A percentile compares a stretch with the other conserved stretches of the same genome.
Conservation (phyloP, 129 eudicot species). For the Scalesia atractyloides region DNA sequence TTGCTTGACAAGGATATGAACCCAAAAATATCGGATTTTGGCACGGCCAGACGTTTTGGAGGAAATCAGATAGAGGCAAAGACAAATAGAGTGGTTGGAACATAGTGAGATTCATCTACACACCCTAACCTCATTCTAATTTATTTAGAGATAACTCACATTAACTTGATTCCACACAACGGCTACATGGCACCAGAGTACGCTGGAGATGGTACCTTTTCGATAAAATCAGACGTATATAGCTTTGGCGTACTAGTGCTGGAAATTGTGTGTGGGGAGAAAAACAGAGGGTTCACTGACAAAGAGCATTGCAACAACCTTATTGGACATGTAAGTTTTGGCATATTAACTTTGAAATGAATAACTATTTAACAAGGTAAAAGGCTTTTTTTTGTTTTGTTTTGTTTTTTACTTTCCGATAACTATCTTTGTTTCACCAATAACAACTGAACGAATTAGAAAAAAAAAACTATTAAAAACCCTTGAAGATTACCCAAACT, state of each 20-base stretch:
- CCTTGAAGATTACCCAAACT: too few relatives aligned
- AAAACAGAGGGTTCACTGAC: conserved; percentile 43
- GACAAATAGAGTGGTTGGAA: conserved; percentile 48
- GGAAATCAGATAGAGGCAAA: conserved; percentile 42
- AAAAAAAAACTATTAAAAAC: too few relatives aligned
- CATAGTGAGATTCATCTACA: conserved; percentile 33
- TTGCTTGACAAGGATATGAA: conserved; percentile 44
- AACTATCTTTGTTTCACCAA: too few relatives aligned
- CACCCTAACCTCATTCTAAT: not conserved
- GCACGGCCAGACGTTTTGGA: conserved; percentile 44
- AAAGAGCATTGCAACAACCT: conserved; percentile 41
- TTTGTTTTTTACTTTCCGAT: too few relatives aligned
- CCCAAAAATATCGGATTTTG: conserved; percentile 49
- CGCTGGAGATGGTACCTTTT: conserved; percentile 43
- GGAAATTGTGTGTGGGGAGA: conserved; percentile 45
- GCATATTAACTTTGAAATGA: not conserved
- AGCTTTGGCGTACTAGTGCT: conserved; percentile 45
- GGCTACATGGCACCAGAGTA: conserved; percentile 54
- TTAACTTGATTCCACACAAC: conserved; percentile 8
- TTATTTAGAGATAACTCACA: not conserved
- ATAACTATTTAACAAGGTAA: too few relatives aligned
- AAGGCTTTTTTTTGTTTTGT: too few relatives aligned
- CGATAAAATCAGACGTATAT: conserved; percentile 47
- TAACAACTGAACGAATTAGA: too few relatives aligned
- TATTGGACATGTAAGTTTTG: conserved; percentile 48